Percentiles rank a stretch among this genome's conserved stretches.
Conservation (phyloP, 257 asterid genomes). For the Ilex asprella region DNA sequence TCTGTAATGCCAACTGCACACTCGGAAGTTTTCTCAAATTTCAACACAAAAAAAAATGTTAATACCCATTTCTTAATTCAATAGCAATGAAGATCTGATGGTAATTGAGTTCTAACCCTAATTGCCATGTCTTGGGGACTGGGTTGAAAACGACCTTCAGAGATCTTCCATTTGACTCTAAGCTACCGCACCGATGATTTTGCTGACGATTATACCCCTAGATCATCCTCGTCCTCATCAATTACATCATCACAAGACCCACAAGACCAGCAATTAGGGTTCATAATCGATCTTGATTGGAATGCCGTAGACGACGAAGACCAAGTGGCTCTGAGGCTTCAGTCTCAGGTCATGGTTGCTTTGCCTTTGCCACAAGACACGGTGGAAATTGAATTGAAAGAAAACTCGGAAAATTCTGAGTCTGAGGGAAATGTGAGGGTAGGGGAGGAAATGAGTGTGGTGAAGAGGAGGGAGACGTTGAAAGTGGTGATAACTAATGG, state of each 20-base stretch:
- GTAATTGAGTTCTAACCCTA: background rate
- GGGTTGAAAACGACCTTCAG: conserved; percentile 93
- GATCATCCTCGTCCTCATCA: conserved; percentile 45
- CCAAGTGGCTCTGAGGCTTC: conserved; percentile 79
- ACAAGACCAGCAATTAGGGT: conserved; percentile 36
- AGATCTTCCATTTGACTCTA: conserved; percentile 76
- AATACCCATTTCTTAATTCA: too few relatives aligned
- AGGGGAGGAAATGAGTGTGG: conserved; percentile 68
- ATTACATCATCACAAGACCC: conserved; percentile 22
- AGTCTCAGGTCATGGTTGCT: conserved; percentile 96
- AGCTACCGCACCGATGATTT: conserved; percentile 74
- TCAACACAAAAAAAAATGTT: too few relatives aligned
- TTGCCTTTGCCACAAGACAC: conserved; percentile 82
- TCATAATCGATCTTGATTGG: conserved; percentile 69
- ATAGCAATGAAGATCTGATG: too few relatives aligned
- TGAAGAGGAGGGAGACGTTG: conserved; percentile 76
- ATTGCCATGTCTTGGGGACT: conserved; percentile 89
- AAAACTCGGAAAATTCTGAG: conserved; percentile 20
- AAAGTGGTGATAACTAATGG: conserved; percentile 47
- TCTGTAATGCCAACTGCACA: too few relatives aligned
- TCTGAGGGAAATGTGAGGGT: conserved; percentile 28
- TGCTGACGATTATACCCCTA: conserved; percentile 57
- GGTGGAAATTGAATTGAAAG: conserved; percentile 65
- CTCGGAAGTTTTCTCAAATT: too few relatives aligned
- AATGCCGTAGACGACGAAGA: conserved; percentile 88